phyloP scores from a whole-genome alignment of 2,329 filamentous ascomycete species.

The Zasmidium angulare region DNA sequence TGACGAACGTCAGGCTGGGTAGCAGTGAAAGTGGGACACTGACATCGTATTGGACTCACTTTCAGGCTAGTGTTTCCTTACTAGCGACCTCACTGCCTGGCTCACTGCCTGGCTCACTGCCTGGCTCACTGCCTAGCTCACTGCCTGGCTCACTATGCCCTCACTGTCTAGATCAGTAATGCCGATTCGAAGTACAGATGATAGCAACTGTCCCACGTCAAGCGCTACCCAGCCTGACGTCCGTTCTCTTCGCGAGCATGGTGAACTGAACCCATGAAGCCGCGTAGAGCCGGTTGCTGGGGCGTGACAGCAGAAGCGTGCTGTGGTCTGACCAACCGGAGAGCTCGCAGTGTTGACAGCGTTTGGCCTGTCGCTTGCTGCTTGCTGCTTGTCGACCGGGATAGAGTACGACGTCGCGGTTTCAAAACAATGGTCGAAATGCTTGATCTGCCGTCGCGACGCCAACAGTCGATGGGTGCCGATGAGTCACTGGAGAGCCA shows the following conservation, averaged over 20 bases:
- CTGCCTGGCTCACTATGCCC: too few relatives aligned
- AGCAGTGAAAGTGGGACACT: too few relatives aligned
- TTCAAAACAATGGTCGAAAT: neutral
- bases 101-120: too few relatives aligned
- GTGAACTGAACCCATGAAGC: neutral
- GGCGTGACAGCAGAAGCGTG: neutral
- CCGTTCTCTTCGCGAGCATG: neutral
- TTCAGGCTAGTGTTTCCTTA: too few relatives aligned
- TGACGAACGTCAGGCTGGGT: too few relatives aligned
- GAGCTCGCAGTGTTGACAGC: neutral
- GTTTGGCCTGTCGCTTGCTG: neutral
- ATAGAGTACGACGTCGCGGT: neutral
- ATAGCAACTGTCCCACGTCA: too few relatives aligned
- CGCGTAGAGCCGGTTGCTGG: constrained; percentile 1
- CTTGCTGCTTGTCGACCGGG: neutral
- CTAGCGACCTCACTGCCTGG: too few relatives aligned
- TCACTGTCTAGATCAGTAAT: too few relatives aligned
- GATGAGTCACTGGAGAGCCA: neutral
- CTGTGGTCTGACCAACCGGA: neutral
- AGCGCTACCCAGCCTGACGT: too few relatives aligned
- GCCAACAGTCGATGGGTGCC: neutral
- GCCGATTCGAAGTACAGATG: too few relatives aligned
- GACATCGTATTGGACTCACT: too few relatives aligned
- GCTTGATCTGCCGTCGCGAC: neutral
- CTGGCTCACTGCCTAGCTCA: too few relatives aligned